phyloP scores from a whole-genome alignment of 140 eudicot genomes.

The Oenanthe javanica region DNA sequence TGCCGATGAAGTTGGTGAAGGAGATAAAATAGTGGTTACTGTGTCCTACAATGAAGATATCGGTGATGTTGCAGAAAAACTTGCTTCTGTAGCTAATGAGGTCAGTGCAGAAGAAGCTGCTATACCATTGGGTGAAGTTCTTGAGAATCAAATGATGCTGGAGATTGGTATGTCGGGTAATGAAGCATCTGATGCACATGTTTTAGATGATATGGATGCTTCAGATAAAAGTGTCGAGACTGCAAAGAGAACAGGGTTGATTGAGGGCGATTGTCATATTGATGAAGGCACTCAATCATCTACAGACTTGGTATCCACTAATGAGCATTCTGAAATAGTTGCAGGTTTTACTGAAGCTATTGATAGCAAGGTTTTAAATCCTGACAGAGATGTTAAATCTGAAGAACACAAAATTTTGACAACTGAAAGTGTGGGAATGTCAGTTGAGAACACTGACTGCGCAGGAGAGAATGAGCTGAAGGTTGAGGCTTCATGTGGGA shows the following conservation, averaged over 20 bases:
- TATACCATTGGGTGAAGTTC: neutral
- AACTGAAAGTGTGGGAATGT: neutral
- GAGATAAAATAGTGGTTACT: neutral
- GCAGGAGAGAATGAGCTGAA: neutral
- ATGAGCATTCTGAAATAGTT: neutral
- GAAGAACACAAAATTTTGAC: neutral
- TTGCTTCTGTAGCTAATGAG: neutral
- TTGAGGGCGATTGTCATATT: neutral
- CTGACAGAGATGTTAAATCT: neutral
- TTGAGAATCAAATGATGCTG: neutral
- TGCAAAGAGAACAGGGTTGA: neutral
- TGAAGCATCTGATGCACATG: constrained; percentile 2
- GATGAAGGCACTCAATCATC: neutral
- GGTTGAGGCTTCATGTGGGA: neutral
- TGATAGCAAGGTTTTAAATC: neutral
- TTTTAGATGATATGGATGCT: neutral
- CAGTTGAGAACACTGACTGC: neutral
- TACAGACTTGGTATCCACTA: constrained; percentile 7
- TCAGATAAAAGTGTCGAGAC: neutral
- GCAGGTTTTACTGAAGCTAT: neutral
- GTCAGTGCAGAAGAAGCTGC: neutral
- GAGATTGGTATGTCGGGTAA: neutral
- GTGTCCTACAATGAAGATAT: neutral
- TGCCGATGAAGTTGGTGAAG: neutral
- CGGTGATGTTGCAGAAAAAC: neutral